Evolutionary conservation across 2,329 filamentous ascomycete species (phyloP).

Genomic region (Chaetoscypha palmicola): DNA sequence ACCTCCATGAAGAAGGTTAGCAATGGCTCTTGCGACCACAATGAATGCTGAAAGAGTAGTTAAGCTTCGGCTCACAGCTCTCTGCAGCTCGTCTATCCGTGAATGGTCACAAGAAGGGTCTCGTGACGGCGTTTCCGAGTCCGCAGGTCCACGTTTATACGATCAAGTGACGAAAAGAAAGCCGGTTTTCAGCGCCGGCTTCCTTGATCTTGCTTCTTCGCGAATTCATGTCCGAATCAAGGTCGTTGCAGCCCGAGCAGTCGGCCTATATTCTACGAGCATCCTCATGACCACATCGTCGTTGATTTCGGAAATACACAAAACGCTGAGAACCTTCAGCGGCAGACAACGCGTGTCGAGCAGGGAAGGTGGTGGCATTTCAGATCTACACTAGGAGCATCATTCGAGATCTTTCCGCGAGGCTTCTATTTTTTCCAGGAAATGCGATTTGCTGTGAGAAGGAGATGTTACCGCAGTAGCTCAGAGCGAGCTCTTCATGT

Average conservation of each 20-base stretch:
- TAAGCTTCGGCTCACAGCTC: too few species aligned
- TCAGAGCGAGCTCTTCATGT: too few species aligned
- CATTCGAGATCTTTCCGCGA: neutral
- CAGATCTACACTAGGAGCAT: slow-evolving; percentile 7
- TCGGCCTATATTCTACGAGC: neutral
- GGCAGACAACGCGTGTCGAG: neutral
- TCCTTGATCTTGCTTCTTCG: neutral
- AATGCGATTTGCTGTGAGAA: neutral
- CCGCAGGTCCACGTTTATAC: too few species aligned
- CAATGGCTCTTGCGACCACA: too few species aligned
- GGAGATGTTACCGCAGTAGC: neutral
- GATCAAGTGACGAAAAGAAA: slow-evolving; percentile 5
- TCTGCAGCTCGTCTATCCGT: too few species aligned
- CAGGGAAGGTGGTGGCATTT: slow-evolving; percentile 3
- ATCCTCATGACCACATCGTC: neutral
- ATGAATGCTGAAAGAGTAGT: too few species aligned
- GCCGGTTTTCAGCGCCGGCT: neutral
- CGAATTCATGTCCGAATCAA: neutral
- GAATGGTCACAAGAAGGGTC: slow-evolving; percentile 1
- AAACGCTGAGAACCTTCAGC: neutral
- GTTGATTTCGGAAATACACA: too few species aligned
- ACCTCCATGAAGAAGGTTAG: too few species aligned
- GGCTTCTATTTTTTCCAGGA: neutral
- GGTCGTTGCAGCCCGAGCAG: neutral
- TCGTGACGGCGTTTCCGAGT: slow-evolving; percentile 5